Base-by-base conservation (phyloP, 2,329 filamentous ascomycete genomes). In the Alternaria sp. region DNA sequence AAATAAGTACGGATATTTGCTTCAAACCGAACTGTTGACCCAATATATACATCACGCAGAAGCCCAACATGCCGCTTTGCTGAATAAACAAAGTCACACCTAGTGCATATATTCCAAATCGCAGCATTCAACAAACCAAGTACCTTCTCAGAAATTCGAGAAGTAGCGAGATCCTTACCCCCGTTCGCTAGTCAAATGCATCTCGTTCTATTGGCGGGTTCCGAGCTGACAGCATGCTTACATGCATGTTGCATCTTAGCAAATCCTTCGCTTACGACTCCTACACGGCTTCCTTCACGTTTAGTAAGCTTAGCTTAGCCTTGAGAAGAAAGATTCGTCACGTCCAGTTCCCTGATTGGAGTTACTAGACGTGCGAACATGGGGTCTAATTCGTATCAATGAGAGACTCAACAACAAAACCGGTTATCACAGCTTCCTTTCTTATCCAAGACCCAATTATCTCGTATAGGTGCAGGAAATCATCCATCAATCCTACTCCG, bases 151-250 rank as follows among this genome's bases (percentile, higher is more conserved):
- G 17, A 54, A 23, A 21, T 25, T 11, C 19, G 17, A 54, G 36
- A 40, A 17, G 36, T 40, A 40, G 9, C n/a, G 36, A 17, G 36
- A 40, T 40, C 36, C 36, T 40, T 17, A n/a, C 36, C 36, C n/a
- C 36, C 8, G 36, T 11, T 40, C 60, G 55, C 66, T 65, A 70
- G 64, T 61, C 66, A 58, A 66, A 70, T 68, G 46, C 21, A 11
- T 17, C 15, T 0, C 6, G 4, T 40, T n/a, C 61, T 44, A 71
- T 72, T 72, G 61, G 70, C 57, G 52, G 11, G 44, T 23, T 10
- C 5, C 13, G 43, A 45, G 43, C 56, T 73, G 71, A 74, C 72
- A 65, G 61, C 68, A 66, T 59, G 71, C 67, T 73, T 69, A 73
- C 69, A 58, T 52, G 66, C 58, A 59, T 63, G 12, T 25, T 52